Base-by-base conservation (phyloP, 257 asterid genomes). In the Solanum rostratum region DNA sequence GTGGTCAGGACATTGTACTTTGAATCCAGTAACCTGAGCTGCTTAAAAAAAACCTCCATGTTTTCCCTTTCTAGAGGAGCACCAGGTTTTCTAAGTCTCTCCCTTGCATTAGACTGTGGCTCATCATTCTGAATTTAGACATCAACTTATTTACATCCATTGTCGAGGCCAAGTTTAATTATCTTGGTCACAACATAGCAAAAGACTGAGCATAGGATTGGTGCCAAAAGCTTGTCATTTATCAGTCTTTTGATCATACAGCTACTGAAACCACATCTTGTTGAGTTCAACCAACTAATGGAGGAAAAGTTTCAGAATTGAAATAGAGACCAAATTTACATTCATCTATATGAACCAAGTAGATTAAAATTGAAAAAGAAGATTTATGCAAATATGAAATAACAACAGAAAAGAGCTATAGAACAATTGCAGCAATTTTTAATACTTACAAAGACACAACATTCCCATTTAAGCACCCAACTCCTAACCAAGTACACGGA, bases 401-500 rank as follows among this genome's bases (percentile, higher is more conserved):
- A 66, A 11, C 37, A 60, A 59, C 39, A 62, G 41, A 65, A 65
- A 65, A 65, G 15, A 70, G 19, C 6, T 60, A 10, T 24, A 24
- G 3, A 24, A 27, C 50, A 65, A 15, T 30, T 65, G 22, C 6
- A 65, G 45, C n/a, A 18, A 9, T 3, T 27, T 76, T 24, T 7
- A n/a, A 37, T 85, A 92, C 98, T 93, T 90, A 95, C 99, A 95
- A 73, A 81, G 88, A 88, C 33, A 92, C 94, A 86, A 91, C 97
- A 86, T 83, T 79, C 84, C 93, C 96, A 81, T 87, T 70, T 52
- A 90, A 89, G 87, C 98, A 96, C 83, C 89, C 93, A 88, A 96
- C 88, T 59, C 98, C 98, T 88, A 85, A 89, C 97, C 98, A 96
- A 82, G 88, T 89, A 90, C 98, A 96, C 0, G 95, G 97, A 85